Evolutionary conservation across 805 yeast species (phyloP), one percentile per base, ranked within the genome.

Genomic region (Starmerella apis): DNA sequence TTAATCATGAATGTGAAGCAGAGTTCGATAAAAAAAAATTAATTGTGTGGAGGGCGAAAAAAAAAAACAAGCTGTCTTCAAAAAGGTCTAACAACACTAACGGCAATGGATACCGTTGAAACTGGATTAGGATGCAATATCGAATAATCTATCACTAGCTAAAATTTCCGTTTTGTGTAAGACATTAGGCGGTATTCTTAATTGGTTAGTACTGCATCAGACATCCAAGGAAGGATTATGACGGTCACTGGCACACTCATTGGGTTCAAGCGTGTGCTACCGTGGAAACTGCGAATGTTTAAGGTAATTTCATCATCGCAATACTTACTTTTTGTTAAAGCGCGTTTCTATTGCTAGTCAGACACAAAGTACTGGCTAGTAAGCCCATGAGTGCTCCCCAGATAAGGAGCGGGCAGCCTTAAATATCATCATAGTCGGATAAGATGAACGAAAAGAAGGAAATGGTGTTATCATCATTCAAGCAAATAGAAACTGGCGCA

Each of bases 271-370:
- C 61, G 70, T 60, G 55, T 60, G 65, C 70, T 66, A 67, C 70
- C 70, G 70, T 65, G 70, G 70, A 66, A 66, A 66, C 70, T 66
- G 70, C 70, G 70, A 66, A 66, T 66, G 70, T 66, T 65, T 56
- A 63, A 38, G 54, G 49, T 52, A 36, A 57, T 63, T 62, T 66
- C 69, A 64, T 66, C 68, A 65, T 57, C 56, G 57, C 60, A 51
- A 52, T 50, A 57, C 60, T 54, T 55, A 60, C 59, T 30, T 23
- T 43, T 51, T 50, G 30, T 35, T 30, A 19, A 39, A 31, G 38
- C 45, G 30, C 31, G 20, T 32, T 36, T 48, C 33, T 49, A 48
- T 50, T 54, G 49, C 33, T 30, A 41, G 56, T 59, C 64, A 59
- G 62, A 56, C 58, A 57, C 57, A 38, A 55, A 64, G 60, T 66